These are phyloP conservation scores for Botrytis elliptica DNA, from an alignment of 2,329 filamentous ascomycete genomes.

Conservation along the genomic window DNA sequence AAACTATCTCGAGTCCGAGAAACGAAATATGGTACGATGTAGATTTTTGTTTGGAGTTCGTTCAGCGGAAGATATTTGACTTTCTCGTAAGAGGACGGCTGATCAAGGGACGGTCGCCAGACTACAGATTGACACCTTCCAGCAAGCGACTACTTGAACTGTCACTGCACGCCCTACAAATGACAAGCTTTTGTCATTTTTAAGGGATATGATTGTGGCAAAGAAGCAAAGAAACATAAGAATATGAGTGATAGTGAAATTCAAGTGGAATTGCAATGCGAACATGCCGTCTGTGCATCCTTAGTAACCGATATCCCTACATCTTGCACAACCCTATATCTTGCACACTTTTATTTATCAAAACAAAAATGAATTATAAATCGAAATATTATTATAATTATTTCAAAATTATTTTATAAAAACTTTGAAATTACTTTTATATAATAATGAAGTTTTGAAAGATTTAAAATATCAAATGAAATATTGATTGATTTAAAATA, in stretches of 20 bases:
- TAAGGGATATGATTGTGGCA: neutral
- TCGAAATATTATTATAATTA: too few relatives aligned
- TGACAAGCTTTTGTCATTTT: neutral
- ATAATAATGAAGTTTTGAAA: too few relatives aligned
- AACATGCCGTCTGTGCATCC: slow-evolving; percentile 2
- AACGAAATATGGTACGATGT: neutral
- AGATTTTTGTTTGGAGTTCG: neutral
- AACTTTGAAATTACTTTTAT: too few relatives aligned
- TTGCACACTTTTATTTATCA: too few relatives aligned
- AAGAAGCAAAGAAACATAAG: slow-evolving; percentile 2
- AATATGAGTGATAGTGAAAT: neutral
- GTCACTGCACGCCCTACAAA: neutral
- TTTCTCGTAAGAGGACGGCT: neutral
- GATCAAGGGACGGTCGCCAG: neutral
- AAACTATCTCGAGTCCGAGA: neutral
- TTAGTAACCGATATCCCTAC: too few relatives aligned
- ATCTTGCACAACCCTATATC: too few relatives aligned
- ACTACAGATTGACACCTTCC: neutral
- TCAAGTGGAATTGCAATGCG: neutral
- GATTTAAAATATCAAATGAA: too few relatives aligned
- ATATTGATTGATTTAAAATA: too few relatives aligned
- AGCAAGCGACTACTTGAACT: neutral
- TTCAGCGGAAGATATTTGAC: neutral
- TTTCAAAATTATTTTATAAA: too few relatives aligned
- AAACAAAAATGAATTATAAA: too few relatives aligned